Conservation (phyloP, 2,329 filamentous ascomycete genomes). For the Epichloe scottii region DNA sequence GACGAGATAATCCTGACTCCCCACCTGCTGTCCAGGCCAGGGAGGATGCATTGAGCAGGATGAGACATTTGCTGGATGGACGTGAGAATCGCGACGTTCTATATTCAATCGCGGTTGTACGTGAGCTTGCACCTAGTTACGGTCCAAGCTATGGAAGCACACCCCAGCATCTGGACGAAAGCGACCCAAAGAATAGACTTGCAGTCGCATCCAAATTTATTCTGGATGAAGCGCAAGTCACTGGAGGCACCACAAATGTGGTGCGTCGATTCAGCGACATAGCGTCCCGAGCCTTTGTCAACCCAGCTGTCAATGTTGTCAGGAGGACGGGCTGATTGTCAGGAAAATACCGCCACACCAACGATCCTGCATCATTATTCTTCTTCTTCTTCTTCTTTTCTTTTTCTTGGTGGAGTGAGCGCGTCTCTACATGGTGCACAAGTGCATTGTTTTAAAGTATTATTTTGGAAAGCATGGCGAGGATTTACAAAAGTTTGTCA, state of each 20-base stretch:
- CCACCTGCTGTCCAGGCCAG: conserved; percentile 35
- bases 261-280: conserved; percentile 59
- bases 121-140: conserved; percentile 57
- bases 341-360: not conserved
- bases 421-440: no score
- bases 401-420: not conserved
- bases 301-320: conserved; percentile 37
- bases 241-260: conserved; percentile 62
- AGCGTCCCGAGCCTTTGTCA: conserved; percentile 46
- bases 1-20: conserved; percentile 43
- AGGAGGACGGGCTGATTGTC: conserved; percentile 10
- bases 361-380: not conserved
- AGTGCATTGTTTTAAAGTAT: conserved; percentile 9
- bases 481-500: conserved; percentile 16
- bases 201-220: conserved; percentile 60
- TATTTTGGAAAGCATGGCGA: conserved; percentile 24
- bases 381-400: not conserved
- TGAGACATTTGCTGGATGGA: conserved; percentile 62
- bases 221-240: conserved; percentile 46
- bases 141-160: conserved; percentile 45
- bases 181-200: conserved; percentile 52
- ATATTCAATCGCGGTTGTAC: conserved; percentile 74
- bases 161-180: conserved; percentile 51
- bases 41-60: conserved; percentile 50
- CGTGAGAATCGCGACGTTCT: conserved; percentile 82